These are phyloP conservation scores for Leptosphaerulina australis DNA, from an alignment of 2,329 filamentous ascomycete species.

Conservation along the genomic window DNA sequence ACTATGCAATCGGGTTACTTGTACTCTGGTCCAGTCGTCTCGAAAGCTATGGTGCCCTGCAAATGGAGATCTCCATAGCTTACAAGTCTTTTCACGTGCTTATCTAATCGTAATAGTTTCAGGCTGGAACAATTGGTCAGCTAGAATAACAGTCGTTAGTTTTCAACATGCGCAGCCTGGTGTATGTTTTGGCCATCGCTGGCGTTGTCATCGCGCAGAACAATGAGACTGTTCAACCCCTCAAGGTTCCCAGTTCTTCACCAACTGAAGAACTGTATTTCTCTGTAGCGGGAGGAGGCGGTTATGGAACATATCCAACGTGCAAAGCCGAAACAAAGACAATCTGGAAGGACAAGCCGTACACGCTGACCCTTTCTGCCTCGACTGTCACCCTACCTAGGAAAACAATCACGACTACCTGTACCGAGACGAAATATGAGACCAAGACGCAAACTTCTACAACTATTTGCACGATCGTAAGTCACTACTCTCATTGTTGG, in stretches of 20 bases:
- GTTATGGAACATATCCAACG: constrained; percentile 5
- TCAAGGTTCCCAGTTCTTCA: constrained; percentile 1
- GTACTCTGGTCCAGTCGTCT: constrained; percentile 6
- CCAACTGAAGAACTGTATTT: constrained; percentile 1
- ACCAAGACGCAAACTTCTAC: constrained; percentile 10
- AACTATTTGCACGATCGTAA: constrained; percentile 14
- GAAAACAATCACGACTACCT: constrained; percentile 11
- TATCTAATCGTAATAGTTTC: constrained; percentile 9
- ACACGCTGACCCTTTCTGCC: neutral
- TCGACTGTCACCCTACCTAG: neutral
- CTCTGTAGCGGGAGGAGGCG: constrained; percentile 1
- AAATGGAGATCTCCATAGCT: constrained; percentile 6
- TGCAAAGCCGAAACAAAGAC: constrained; percentile 5
- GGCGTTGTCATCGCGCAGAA: constrained; percentile 29
- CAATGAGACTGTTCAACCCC: constrained; percentile 21
- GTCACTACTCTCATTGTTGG: neutral
- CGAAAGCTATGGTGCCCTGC: constrained; percentile 14
- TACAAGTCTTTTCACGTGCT: constrained; percentile 27
- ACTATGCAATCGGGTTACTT: neutral
- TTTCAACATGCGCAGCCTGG: constrained; percentile 40
- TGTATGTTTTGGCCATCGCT: constrained; percentile 32
- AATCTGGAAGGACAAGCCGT: neutral
- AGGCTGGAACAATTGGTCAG: constrained; percentile 29
- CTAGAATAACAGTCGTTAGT: constrained; percentile 36
- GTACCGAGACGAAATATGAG: constrained; percentile 11